These are phyloP conservation scores for Wickerhamiella nectarea DNA, from an alignment of 805 yeast species.

Conservation along the genomic window DNA sequence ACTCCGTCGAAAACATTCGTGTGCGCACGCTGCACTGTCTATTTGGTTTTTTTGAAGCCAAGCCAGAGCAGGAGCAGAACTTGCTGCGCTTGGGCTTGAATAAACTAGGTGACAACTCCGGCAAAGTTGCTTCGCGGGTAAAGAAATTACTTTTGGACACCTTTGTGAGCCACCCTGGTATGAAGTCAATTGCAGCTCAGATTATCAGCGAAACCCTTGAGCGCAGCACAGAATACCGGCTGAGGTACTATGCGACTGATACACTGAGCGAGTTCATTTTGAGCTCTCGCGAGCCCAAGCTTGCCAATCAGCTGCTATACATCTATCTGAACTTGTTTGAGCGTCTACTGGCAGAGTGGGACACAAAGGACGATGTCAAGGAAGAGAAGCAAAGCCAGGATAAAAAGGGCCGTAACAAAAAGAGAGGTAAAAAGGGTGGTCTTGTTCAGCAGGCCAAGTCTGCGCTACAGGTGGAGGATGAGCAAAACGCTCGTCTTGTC, in stretches of 20 bases:
- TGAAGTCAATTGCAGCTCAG: slow-evolving; percentile 72
- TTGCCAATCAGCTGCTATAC: slow-evolving; percentile 71
- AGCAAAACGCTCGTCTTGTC: slow-evolving; percentile 69
- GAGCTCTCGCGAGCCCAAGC: slow-evolving; percentile 57
- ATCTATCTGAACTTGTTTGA: slow-evolving; percentile 82
- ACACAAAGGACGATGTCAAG: slow-evolving; percentile 33
- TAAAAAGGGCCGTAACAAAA: slow-evolving; percentile 50
- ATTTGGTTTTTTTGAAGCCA: slow-evolving; percentile 63
- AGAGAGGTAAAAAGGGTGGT: slow-evolving; percentile 72
- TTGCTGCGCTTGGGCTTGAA: slow-evolving; percentile 78
- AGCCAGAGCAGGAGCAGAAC: slow-evolving; percentile 96
- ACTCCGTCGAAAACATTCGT: slow-evolving; percentile 79
- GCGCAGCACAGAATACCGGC: slow-evolving; percentile 62
- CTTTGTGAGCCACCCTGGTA: slow-evolving; percentile 88
- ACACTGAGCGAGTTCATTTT: slow-evolving; percentile 88
- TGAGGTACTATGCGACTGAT: slow-evolving; percentile 74
- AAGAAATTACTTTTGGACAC: slow-evolving; percentile 67
- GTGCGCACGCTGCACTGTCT: slow-evolving; percentile 61
- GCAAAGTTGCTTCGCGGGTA: slow-evolving; percentile 78
- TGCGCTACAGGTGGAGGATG: slow-evolving; percentile 34
- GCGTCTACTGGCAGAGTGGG: slow-evolving; percentile 59
- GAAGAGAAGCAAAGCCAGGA: slow-evolving; percentile 27
- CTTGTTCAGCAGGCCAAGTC: slow-evolving; percentile 22
- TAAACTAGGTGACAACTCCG: slow-evolving; percentile 85
- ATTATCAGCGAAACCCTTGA: slow-evolving; percentile 69